Evolutionary conservation across 2,329 filamentous ascomycete species (phyloP), one percentile per base, ranked within the genome.

Genomic region (Bipolaris sorokiniana): DNA sequence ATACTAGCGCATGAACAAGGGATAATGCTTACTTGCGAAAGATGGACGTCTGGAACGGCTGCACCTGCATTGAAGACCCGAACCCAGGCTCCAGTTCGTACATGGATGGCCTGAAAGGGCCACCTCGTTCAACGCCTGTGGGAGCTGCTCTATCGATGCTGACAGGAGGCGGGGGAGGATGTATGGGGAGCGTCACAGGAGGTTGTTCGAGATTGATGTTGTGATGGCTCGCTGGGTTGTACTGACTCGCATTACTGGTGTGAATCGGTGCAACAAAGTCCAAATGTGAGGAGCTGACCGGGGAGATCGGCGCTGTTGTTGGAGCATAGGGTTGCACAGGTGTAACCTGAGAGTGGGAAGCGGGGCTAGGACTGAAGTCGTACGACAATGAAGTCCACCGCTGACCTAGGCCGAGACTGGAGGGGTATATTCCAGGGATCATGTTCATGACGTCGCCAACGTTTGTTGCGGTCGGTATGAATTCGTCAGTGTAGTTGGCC

Each of bases 11-110:
- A 22, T 10, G n/a, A 18, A 23, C 26, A 34, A 15, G n/a, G 15
- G 10, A n/a, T 41, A 33, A 54, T 42, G 63, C 79, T 68, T 68
- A 80, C 79, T 80, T 81, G 59, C 78, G 77, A 67, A 83, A 82
- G 58, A 81, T 81, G 3, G 79, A 76, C 18, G 81, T 83, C 62
- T 81, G 79, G 56, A 80, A 81, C 18, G 79, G 77, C 58, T 77
- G 76, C 22, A 72, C 70, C 20, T 76, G 73, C 34, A 72, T 73
- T 22, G 59, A 62, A 41, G 76, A 70, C 23, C 73, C 70, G 60
- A 79, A 78, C 31, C 77, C 76, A 5, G 76, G 72, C 55, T 82
- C 76, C 22, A 80, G 64, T 62, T 82, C 77, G 62, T 78, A 82
- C 51, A 73, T 71, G 4, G 80, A 82, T 1, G 78, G 77, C 51